Conservation (phyloP, 2,329 filamentous ascomycete genomes). For the Trichoderma guizhouense region DNA sequence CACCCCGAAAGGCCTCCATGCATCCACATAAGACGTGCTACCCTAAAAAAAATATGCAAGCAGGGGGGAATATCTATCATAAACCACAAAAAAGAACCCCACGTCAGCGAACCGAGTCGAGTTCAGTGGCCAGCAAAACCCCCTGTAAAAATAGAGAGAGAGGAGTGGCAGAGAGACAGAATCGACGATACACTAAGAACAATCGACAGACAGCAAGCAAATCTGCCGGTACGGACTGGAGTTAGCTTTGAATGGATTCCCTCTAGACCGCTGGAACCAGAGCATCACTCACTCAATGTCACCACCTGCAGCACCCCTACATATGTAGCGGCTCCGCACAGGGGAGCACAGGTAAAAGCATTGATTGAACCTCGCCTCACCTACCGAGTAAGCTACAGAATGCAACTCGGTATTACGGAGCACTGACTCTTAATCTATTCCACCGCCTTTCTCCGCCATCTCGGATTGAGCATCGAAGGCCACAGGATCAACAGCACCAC, state of each 20-base stretch:
- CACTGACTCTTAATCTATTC: neutral
- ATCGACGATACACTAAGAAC: neutral
- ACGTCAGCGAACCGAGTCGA: neutral
- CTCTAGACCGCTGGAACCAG: neutral
- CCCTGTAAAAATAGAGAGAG: neutral
- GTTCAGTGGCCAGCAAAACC: neutral
- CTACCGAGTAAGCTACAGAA: neutral
- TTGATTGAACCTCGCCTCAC: neutral
- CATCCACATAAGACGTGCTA: neutral
- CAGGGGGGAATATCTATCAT: neutral
- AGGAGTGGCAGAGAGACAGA: no score
- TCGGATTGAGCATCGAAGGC: neutral
- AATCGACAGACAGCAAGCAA: neutral
- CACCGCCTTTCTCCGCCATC: conserved; percentile 5
- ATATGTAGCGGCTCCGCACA: neutral
- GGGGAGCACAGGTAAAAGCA: neutral
- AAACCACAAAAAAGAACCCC: neutral
- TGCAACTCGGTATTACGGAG: neutral
- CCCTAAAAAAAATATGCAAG: neutral
- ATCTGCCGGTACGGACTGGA: no score
- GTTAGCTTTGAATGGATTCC: no score
- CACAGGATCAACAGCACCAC: neutral
- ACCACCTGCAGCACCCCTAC: neutral
- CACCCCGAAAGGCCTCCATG: neutral
- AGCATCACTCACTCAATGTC: neutral